Percentiles rank a stretch among this genome's conserved stretches.
Evolutionary conservation across 2,329 filamentous ascomycete species (phyloP).

Genomic region (Remersonia thermophila): DNA sequence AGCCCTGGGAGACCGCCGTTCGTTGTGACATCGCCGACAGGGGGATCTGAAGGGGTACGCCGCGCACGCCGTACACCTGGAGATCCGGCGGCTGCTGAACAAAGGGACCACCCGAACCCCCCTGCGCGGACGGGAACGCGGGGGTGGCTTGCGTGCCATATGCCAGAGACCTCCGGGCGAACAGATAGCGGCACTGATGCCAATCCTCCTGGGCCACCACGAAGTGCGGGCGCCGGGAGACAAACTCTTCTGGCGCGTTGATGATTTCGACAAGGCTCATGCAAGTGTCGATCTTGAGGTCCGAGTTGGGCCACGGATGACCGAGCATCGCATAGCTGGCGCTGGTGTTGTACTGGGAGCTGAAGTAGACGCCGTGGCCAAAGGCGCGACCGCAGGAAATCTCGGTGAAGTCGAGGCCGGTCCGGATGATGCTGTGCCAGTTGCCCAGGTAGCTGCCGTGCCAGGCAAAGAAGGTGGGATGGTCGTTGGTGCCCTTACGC

Average conservation of each 20-base stretch:
- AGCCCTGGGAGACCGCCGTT: not conserved
- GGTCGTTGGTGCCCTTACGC: constrained; percentile 20
- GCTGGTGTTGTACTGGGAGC: constrained; percentile 45
- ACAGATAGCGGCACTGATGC: constrained; percentile 82
- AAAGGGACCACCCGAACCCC: no score
- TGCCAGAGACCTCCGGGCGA: constrained; percentile 27
- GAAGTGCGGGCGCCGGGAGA: constrained; percentile 43
- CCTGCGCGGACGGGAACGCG: no score
- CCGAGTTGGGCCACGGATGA: constrained; percentile 47
- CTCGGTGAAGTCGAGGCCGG: constrained; percentile 62
- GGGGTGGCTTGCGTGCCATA: no score
- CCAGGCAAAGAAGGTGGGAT: constrained; percentile 73
- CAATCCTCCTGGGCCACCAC: constrained; percentile 69
- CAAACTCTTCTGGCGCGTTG: constrained; percentile 55
- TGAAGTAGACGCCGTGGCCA: constrained; percentile 77
- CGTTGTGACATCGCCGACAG: constrained; percentile 22
- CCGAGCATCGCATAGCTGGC: constrained; percentile 30
- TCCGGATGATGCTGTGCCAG: constrained; percentile 83
- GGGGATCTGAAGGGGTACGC: constrained; percentile 20
- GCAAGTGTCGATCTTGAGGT: constrained; percentile 44
- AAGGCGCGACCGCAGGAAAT: constrained; percentile 52
- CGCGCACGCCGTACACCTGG: constrained; percentile 9
- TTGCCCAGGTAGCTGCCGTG: constrained; percentile 67
- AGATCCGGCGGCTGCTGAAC: not conserved
- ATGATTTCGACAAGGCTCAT: constrained; percentile 78